Evolutionary conservation across 169 alveolate genomes (phyloP), one percentile per base, ranked within the genome.

Genomic region (Plasmodium fragile): DNA sequence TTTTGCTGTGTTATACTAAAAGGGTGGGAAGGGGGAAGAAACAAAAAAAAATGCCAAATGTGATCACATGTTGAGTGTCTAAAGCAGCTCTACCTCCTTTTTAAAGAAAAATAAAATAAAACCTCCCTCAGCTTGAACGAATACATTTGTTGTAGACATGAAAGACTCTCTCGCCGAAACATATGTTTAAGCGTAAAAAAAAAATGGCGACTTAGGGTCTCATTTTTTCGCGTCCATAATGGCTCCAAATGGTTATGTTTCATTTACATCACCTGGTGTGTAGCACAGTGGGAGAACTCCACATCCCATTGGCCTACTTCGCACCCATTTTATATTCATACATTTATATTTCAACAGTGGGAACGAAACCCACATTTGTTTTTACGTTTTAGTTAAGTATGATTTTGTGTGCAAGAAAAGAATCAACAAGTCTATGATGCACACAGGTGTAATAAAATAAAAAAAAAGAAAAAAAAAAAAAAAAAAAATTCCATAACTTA

Each of bases 401-500:
- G 11, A 65, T 22, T 49, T 49, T 65, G 13, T n/a, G 6, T 18
- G 75, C 11, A 65, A 18, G 30, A 13, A 25, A 28, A 25, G 75
- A 22, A 65, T 65, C 75, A 65, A 65, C 75, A 65, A 65, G 30
- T 65, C 39, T 65, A 65, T 3, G 36, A 1, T 65, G 75, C 34
- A 65, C 41, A 65, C 36, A 28, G 13, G 75, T 65, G 36, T 65
- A 65, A 25, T 25, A 28, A 65, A 22, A 22, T 55, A n/a, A 59
- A 59, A 59, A 59, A 65, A 65, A 65, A 65, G 18, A 65, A 65
- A 65, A 65, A 65, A 65, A 65, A 65, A 65, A 65, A 65, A 65
- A 65, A 65, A 65, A 65, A 65, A 65, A 3, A 0, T 65, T 25
- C 75, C 16, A 65, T 65, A 65, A 65, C 16, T 65, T 0, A 45